A percentile compares a stretch with the other conserved stretches of the same genome.
These are phyloP conservation scores for Proteromonas lacertae DNA, from an alignment of 352 stramenopile species.

Conservation along the genomic window DNA sequence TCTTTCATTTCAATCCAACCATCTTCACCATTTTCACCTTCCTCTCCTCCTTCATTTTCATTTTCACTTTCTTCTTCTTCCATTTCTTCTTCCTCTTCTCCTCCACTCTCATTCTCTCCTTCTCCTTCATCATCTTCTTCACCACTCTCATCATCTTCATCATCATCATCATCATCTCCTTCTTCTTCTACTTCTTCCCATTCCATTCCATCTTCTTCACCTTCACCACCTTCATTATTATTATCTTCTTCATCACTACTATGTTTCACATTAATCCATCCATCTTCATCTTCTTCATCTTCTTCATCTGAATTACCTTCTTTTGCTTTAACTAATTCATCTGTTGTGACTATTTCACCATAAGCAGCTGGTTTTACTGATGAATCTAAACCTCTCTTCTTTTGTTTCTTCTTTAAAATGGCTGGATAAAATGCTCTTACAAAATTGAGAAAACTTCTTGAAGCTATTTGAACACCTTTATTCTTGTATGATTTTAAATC, in stretches of 20 bases:
- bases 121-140: not conserved
- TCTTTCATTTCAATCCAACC: not conserved
- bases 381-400: not conserved
- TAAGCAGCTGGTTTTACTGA: not conserved
- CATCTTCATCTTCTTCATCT: too few relatives aligned
- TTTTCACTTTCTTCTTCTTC: not conserved
- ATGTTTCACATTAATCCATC: too few relatives aligned
- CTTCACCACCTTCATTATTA: too few relatives aligned
- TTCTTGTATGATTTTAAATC: too few relatives aligned
- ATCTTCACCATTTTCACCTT: too few relatives aligned
- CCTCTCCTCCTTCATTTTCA: too few relatives aligned
- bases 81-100: not conserved
- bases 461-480: not conserved
- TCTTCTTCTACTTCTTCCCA: not conserved
- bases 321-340: not conserved
- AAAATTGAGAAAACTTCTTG: not conserved
- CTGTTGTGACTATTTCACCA: not conserved
- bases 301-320: too few relatives aligned
- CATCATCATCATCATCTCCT: not conserved
- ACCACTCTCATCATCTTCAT: not conserved
- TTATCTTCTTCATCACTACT: too few relatives aligned
- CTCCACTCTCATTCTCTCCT: not conserved
- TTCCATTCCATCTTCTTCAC: too few relatives aligned
- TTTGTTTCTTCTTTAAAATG: not conserved
- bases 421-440: not conserved